A percentile compares a stretch with the other conserved stretches of the same genome.
phyloP scores from a whole-genome alignment of 2,329 filamentous ascomycete genomes.

The Aureobasidium sp. region DNA sequence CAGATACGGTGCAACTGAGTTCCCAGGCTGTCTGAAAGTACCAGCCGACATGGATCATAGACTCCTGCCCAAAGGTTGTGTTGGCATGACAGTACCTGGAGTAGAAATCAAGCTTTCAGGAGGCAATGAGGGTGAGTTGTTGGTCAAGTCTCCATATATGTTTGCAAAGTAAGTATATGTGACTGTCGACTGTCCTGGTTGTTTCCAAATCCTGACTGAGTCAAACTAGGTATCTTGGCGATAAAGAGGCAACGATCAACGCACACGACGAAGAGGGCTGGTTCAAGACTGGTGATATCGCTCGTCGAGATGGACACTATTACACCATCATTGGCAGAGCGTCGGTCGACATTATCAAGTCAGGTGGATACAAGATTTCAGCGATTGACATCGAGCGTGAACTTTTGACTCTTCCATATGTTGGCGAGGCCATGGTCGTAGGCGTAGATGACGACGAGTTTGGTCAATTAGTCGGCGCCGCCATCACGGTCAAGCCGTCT shows the following conservation, averaged over 20 bases:
- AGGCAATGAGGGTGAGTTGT: slow-evolving; percentile 44
- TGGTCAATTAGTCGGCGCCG: slow-evolving; percentile 49
- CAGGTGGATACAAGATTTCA: slow-evolving; percentile 49
- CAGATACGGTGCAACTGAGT: slow-evolving; percentile 46
- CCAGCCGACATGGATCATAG: slow-evolving; percentile 31
- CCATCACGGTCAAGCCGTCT: slow-evolving; percentile 35
- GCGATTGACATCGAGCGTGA: slow-evolving; percentile 50
- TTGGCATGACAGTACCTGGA: slow-evolving; percentile 42
- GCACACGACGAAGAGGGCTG: not conserved
- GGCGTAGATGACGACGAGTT: slow-evolving; percentile 48
- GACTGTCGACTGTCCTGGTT: not conserved
- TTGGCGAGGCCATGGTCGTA: slow-evolving; percentile 48
- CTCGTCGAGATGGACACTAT: slow-evolving; percentile 32
- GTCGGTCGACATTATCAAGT: slow-evolving; percentile 49
- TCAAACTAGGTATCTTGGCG: not conserved
- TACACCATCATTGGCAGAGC: slow-evolving; percentile 49
- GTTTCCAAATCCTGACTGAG: not conserved
- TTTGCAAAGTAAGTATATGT: slow-evolving; percentile 28
- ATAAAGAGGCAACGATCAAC: not conserved
- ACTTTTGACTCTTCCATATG: slow-evolving; percentile 41
- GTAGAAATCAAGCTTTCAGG: slow-evolving; percentile 39
- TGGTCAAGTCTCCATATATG: slow-evolving; percentile 33
- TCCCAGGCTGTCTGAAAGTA: slow-evolving; percentile 43
- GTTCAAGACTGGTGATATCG: not conserved
- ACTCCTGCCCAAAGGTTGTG: slow-evolving; percentile 32